Base-by-base conservation (phyloP, 768 basidiomycete species). In the Gyrodon lividus region DNA sequence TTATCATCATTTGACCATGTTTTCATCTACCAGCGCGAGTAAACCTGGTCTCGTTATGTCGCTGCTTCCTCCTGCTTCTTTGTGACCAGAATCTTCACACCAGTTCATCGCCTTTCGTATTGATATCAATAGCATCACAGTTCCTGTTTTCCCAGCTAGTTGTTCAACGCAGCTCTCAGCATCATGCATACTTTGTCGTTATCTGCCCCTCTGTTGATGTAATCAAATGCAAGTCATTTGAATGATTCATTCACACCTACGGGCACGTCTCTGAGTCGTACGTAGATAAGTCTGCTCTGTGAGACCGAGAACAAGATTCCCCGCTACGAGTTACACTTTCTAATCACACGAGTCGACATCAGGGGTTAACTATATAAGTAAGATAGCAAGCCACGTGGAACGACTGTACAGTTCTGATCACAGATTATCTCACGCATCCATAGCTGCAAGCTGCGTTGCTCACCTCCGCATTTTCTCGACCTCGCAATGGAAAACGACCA, bases 401-500 rank as follows among this genome's bases (percentile, higher is more conserved):
- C 17, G 10, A 40, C 68, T 70, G 39, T 70, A 71, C 52, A 69
- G 68, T 69, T 65, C 55, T 67, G 57, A 63, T 53, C 9, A 52
- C 52, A 60, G 47, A 43, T 13, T 8, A 19, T 69, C 66, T 39
- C 68, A 71, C 68, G 39, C 61, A 59, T 66, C 47, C n/a, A 37
- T n/a, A 19, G 14, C 19, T 44, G 10, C 43, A 42, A 46, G 9
- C 28, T 28, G 5, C 20, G 33, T 26, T 20, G 33, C 28, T 42
- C 48, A 13, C 43, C 47, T 41, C 30, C 23, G 16, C 48, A 31
- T 37, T 41, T 42, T 50, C 45, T 55, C 49, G 28, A 63, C 57
- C 55, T 66, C 59, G 72, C 74, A 72, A 92, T 92, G 90, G 89
- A 92, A 84, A 92, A 92, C 88, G 90, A 91, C 72, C 83, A 86